Conservation (phyloP, 116 monocot genomes). For the Posidonia oceanica region DNA sequence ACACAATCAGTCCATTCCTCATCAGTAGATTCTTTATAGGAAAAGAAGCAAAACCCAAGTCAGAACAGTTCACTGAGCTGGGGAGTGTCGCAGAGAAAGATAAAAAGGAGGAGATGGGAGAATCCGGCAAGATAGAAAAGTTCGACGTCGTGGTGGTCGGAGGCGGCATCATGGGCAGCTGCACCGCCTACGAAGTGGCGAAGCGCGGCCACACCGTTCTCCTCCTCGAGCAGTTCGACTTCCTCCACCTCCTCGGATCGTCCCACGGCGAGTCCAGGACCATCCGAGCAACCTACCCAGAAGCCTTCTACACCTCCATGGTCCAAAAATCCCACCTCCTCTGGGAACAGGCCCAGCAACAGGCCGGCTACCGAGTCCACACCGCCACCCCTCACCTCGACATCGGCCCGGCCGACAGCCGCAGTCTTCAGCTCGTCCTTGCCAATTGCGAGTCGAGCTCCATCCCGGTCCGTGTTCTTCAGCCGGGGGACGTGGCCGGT, state of each 20-base stretch:
- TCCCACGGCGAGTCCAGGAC: slow-evolving; percentile 97
- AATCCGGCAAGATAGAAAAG: background rate
- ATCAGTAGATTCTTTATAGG: too few species aligned
- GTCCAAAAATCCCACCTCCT: slow-evolving; percentile 37
- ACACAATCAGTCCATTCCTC: too few species aligned
- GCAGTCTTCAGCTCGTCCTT: slow-evolving; percentile 31
- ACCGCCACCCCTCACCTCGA: slow-evolving; percentile 64
- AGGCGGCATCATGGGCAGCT: slow-evolving; percentile 94
- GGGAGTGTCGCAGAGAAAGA: too few species aligned
- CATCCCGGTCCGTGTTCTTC: slow-evolving; percentile 16
- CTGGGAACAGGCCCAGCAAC: slow-evolving; percentile 46
- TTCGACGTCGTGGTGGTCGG: slow-evolving; percentile 70
- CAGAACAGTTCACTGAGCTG: too few species aligned
- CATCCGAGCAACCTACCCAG: slow-evolving; percentile 68
- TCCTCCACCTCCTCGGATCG: slow-evolving; percentile 84
- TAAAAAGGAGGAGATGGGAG: too few species aligned
- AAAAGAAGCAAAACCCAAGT: too few species aligned
- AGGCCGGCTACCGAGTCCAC: slow-evolving; percentile 52
- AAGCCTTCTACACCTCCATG: slow-evolving; percentile 49
- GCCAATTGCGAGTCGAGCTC: slow-evolving; percentile 18
- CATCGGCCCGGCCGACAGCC: slow-evolving; percentile 40
- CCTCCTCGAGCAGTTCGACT: slow-evolving; percentile 79
- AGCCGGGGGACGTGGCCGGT: slow-evolving; percentile 4
- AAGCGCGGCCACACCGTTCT: slow-evolving; percentile 43
- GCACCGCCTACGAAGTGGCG: slow-evolving; percentile 55